Percentiles rank a stretch among this genome's conserved stretches.
Evolutionary conservation across 2,329 filamentous ascomycete species (phyloP).

Genomic region (Oidium heveae): DNA sequence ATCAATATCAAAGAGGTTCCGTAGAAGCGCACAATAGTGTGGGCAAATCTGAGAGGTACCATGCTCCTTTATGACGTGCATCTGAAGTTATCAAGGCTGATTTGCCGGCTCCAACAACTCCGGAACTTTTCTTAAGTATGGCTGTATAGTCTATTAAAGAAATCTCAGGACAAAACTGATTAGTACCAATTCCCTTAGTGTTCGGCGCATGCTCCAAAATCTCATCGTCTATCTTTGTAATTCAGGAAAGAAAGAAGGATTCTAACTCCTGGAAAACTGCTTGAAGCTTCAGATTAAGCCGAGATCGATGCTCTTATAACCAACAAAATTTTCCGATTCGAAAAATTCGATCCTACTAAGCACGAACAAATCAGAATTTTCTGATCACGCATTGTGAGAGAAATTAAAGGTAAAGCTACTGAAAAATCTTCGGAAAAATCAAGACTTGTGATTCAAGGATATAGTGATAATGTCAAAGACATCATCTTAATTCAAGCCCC

Average conservation of each 20-base stretch:
- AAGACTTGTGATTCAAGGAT: background rate
- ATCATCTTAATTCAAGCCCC: background rate
- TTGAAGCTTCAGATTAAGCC: background rate
- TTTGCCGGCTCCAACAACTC: background rate
- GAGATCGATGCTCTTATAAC: background rate
- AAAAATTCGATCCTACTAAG: background rate
- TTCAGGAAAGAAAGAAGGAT: background rate
- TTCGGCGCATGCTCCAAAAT: background rate
- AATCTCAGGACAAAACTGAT: background rate
- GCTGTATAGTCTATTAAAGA: constrained; percentile 1
- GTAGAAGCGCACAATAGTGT: constrained; percentile 2
- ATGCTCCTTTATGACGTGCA: background rate
- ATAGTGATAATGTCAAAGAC: background rate
- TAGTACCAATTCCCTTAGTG: background rate
- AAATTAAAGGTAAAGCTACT: background rate
- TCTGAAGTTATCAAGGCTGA: background rate
- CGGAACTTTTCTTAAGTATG: background rate
- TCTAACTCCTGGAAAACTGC: background rate
- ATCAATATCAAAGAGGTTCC: background rate
- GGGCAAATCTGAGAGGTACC: constrained; percentile 2
- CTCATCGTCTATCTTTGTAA: background rate
- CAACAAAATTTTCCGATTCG: background rate
- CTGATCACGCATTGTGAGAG: background rate
- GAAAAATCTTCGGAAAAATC: background rate
- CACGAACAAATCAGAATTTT: background rate